phyloP scores from a whole-genome alignment of 495 filamentous ascomycete species.

The Thermothielavioides terrestris region DNA sequence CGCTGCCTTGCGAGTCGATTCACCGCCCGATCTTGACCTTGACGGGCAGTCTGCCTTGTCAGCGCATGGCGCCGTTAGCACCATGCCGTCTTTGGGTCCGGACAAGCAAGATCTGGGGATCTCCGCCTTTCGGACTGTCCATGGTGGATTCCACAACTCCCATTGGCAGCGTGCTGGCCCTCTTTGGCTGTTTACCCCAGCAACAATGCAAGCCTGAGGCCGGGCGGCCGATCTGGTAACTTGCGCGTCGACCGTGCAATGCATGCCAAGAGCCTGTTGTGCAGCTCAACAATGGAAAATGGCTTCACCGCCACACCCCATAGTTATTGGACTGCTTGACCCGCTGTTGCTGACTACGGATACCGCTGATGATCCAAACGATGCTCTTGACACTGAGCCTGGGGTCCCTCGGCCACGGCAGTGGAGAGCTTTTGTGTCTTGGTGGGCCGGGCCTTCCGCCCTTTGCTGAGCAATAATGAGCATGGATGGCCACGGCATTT shows the following conservation, averaged over 20 bases:
- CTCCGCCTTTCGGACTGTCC: not conserved
- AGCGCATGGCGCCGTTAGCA: not conserved
- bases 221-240: not conserved
- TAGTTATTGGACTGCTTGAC: too few species aligned
- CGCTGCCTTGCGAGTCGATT: not conserved
- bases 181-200: not conserved
- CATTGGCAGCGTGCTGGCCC: constrained; percentile 2
- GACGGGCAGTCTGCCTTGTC: constrained; percentile 2
- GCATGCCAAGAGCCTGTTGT: constrained; percentile 6
- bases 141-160: not conserved
- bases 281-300: not conserved
- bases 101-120: not conserved
- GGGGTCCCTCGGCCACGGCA: constrained; percentile 2
- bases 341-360: not conserved
- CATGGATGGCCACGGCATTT: not conserved
- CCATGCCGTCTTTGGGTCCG: not conserved
- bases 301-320: constrained; percentile 13
- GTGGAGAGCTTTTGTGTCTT: constrained; percentile 19
- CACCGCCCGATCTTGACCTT: not conserved
- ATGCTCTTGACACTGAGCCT: constrained; percentile 7
- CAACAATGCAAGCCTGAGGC: not conserved
- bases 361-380: not conserved
- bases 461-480: not conserved
- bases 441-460: not conserved
- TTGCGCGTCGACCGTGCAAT: not conserved